These are phyloP conservation scores for Aspergillus flavus DNA, from an alignment of 2,329 filamentous ascomycete species.

Conservation along the genomic window DNA sequence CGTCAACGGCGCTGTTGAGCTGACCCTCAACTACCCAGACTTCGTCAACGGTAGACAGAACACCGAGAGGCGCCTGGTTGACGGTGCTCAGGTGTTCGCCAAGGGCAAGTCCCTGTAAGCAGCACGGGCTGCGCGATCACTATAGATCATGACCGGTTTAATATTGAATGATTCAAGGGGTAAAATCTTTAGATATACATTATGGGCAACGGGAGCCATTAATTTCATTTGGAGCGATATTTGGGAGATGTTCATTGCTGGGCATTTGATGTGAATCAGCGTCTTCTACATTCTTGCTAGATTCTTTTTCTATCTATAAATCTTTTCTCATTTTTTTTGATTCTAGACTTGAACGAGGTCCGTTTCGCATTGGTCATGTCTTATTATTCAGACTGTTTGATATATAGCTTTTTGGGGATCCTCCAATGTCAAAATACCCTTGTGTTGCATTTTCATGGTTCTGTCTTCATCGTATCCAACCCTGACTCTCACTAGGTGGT, in stretches of 20 bases:
- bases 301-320: conserved; percentile 14
- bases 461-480: background rate
- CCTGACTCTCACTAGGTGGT: background rate
- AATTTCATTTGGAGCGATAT: conserved; percentile 34
- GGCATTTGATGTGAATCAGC: conserved; percentile 29
- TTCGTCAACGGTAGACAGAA: conserved; percentile 79
- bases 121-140: conserved; percentile 7
- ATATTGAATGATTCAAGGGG: conserved; percentile 23
- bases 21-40: conserved; percentile 95
- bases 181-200: conserved; percentile 23
- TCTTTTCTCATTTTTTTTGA: background rate
- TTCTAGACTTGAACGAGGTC: conserved; percentile 5
- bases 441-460: background rate
- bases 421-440: conserved; percentile 3
- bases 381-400: background rate
- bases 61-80: conserved; percentile 63
- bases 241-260: conserved; percentile 34
- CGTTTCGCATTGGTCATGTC: background rate
- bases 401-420: background rate
- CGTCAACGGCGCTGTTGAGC: conserved; percentile 82
- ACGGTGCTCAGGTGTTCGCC: conserved; percentile 62
- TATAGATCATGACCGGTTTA: conserved; percentile 24
- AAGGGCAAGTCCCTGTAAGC: conserved; percentile 45
- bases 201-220: conserved; percentile 22
- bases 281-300: conserved; percentile 10